A percentile compares a stretch with the other conserved stretches of the same genome.
Conservation (phyloP, 176 grass and related monocot genomes). For the Musa acuminata region DNA sequence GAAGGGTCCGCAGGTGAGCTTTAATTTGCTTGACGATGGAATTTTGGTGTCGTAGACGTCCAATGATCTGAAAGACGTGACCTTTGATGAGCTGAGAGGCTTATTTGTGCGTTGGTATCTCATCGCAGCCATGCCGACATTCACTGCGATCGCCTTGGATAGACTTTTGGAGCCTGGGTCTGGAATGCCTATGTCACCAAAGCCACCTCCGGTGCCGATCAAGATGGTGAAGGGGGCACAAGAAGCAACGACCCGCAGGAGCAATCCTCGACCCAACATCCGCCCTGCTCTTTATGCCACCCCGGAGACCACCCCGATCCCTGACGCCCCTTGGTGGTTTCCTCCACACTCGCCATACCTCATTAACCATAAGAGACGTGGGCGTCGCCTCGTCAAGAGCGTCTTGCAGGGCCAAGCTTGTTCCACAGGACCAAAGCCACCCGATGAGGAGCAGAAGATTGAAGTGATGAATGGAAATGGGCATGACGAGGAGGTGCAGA, state of each 20-base stretch:
- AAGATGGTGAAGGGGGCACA: not conserved
- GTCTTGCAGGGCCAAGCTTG: conserved; percentile 26
- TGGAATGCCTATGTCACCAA: too few species aligned
- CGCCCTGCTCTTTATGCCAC: conserved; percentile 64
- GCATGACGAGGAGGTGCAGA: not conserved
- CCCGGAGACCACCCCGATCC: conserved; percentile 50
- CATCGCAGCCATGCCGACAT: too few species aligned
- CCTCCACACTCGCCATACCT: conserved; percentile 66
- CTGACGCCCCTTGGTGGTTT: conserved; percentile 58
- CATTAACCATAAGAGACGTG: conserved; percentile 80
- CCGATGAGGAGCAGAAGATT: not conserved
- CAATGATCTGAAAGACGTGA: too few species aligned
- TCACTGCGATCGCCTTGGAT: too few species aligned
- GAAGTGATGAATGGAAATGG: not conserved
- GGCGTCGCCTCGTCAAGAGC: conserved; percentile 44
- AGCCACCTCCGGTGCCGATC: too few species aligned
- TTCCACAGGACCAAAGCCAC: not conserved
- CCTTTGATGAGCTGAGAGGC: too few species aligned
- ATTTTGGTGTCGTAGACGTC: too few species aligned
- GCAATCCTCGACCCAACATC: conserved; percentile 15
- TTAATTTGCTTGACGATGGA: too few species aligned
- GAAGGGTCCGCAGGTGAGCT: too few species aligned
- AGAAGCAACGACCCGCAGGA: not conserved
- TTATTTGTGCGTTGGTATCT: too few species aligned
- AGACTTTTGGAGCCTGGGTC: too few species aligned